A percentile compares a stretch with the other conserved stretches of the same genome.
These are phyloP conservation scores for Xerocomellus chrysenteron DNA, from an alignment of 768 basidiomycete species.

Conservation along the genomic window DNA sequence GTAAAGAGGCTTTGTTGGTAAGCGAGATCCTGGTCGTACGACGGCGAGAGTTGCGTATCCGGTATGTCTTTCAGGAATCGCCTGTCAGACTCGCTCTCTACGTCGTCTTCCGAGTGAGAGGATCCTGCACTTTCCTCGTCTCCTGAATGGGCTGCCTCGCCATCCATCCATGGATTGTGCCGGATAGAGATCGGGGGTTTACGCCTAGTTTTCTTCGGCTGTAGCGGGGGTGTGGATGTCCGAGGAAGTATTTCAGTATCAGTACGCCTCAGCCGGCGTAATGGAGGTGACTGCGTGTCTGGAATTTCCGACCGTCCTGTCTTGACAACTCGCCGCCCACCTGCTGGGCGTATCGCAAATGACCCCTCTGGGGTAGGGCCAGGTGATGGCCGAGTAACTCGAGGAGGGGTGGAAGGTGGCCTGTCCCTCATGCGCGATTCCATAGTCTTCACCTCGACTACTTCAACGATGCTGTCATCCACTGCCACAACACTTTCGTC, in stretches of 20 bases:
- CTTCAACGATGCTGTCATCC: conserved; percentile 13
- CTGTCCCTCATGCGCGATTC: conserved; percentile 20
- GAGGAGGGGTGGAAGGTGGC: conserved; percentile 36
- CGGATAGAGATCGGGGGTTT: conserved; percentile 36
- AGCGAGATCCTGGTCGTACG: conserved; percentile 69
- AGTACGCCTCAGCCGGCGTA: conserved; percentile 28
- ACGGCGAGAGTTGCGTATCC: conserved; percentile 65
- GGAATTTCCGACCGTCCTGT: conserved; percentile 19
- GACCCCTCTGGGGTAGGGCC: conserved; percentile 37
- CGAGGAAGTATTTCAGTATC: conserved; percentile 26
- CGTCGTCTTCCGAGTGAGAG: conserved; percentile 51
- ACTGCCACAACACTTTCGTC: conserved; percentile 23
- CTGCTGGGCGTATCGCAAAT: conserved; percentile 45
- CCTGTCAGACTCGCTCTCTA: conserved; percentile 65
- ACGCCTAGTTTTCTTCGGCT: conserved; percentile 19
- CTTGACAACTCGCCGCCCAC: conserved; percentile 24
- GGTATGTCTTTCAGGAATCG: conserved; percentile 63
- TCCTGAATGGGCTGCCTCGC: conserved; percentile 76
- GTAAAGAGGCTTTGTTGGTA: conserved; percentile 76
- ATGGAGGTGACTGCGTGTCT: conserved; percentile 32
- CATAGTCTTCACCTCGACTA: conserved; percentile 21
- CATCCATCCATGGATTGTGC: conserved; percentile 54
- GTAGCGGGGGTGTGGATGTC: conserved; percentile 22
- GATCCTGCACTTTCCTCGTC: conserved; percentile 70
- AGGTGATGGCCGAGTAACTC: conserved; percentile 20